Conservation (phyloP, 2,329 filamentous ascomycete species). For the Calonectria naviculata region DNA sequence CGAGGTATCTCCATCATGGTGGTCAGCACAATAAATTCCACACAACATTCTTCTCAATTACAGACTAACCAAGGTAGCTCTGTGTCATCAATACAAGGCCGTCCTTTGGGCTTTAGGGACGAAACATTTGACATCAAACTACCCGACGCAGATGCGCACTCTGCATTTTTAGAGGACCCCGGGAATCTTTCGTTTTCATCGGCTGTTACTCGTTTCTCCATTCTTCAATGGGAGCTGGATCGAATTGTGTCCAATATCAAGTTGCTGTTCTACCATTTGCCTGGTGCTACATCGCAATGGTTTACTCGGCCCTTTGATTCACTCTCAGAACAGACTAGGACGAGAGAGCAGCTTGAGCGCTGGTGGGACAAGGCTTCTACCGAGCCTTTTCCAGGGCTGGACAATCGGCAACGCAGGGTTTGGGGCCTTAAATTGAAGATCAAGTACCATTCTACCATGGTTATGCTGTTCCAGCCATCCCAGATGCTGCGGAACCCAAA, state of each 20-base stretch:
- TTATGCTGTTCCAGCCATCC: conserved; percentile 50
- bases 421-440: conserved; percentile 41
- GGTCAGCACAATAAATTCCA: too few relatives aligned
- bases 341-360: conserved; percentile 20
- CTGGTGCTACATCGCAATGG: conserved; percentile 22
- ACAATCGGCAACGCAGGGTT: conserved; percentile 17
- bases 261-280: conserved; percentile 37
- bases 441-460: conserved; percentile 46
- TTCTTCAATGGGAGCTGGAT: conserved; percentile 41
- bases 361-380: conserved; percentile 24
- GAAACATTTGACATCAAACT: conserved; percentile 49
- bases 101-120: conserved; percentile 49
- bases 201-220: conserved; percentile 32
- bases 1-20: too few relatives aligned
- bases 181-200: conserved; percentile 2
- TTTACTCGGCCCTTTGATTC: conserved; percentile 25
- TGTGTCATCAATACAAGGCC: conserved; percentile 50
- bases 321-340: conserved; percentile 9
- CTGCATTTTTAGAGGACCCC: not conserved
- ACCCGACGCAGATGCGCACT: conserved; percentile 12
- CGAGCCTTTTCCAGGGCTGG: conserved; percentile 13
- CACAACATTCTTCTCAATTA: too few relatives aligned
- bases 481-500: conserved; percentile 45
- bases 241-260: conserved; percentile 39
- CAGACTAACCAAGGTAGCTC: conserved; percentile 37